Evolutionary conservation across 371 early-diverging fungal species (phyloP).

Genomic region (Amoeboaphelidium protococcarum): DNA sequence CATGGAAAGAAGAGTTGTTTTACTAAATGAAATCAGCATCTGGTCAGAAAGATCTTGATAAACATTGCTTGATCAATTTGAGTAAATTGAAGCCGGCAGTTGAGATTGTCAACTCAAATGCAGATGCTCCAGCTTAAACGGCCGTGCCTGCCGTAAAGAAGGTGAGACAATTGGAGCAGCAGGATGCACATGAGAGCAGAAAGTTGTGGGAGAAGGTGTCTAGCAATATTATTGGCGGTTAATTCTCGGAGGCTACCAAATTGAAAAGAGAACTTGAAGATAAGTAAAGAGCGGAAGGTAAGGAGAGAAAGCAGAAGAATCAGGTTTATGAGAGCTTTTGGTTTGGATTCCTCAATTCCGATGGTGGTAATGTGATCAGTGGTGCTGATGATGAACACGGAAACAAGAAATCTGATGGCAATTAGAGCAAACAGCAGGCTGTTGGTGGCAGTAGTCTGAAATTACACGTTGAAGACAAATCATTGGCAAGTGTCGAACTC

Average conservation of each 20-base stretch:
- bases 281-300: constrained; percentile 12
- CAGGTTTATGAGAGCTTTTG: too few relatives aligned
- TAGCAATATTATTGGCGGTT: constrained; percentile 11
- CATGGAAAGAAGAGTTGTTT: constrained; percentile 25
- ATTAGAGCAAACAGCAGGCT: too few relatives aligned
- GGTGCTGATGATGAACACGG: too few relatives aligned
- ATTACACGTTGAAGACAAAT: too few relatives aligned
- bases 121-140: background rate
- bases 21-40: background rate
- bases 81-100: too few relatives aligned
- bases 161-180: constrained; percentile 22
- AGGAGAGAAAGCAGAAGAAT: constrained; percentile 16
- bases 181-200: constrained; percentile 26
- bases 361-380: too few relatives aligned
- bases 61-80: too few relatives aligned
- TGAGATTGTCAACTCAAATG: background rate
- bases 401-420: too few relatives aligned
- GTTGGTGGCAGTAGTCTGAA: too few relatives aligned
- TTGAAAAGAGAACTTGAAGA: constrained; percentile 23
- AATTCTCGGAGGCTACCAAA: constrained; percentile 20
- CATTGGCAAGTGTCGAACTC: too few relatives aligned
- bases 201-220: constrained; percentile 20
- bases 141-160: constrained; percentile 16
- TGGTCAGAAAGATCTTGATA: constrained; percentile 4
- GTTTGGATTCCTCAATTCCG: too few relatives aligned